Percentiles rank a stretch among this genome's conserved stretches.
These are phyloP conservation scores for Ustulina deusta DNA, from an alignment of 2,329 filamentous ascomycete genomes.

Conservation along the genomic window DNA sequence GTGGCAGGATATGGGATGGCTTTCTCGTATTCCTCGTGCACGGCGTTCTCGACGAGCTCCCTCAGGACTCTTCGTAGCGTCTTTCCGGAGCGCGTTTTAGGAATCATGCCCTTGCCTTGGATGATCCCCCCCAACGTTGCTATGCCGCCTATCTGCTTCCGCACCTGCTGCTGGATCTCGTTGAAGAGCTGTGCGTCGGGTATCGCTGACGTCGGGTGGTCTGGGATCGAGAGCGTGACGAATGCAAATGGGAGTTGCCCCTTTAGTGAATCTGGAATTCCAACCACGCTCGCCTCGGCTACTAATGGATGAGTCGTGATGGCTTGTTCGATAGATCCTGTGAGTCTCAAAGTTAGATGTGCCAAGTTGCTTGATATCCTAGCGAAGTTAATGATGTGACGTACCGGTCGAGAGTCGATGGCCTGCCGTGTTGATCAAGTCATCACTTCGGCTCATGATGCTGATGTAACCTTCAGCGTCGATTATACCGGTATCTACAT, in stretches of 20 bases:
- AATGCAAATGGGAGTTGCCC: conserved; percentile 94
- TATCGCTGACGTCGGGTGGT: conserved; percentile 64
- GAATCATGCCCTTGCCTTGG: conserved; percentile 86
- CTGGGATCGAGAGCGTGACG: conserved; percentile 66
- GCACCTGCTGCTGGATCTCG: conserved; percentile 80
- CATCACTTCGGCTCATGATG: conserved; percentile 77
- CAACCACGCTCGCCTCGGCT: conserved; percentile 87
- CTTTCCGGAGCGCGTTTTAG: conserved; percentile 93
- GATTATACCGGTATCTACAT: conserved; percentile 81
- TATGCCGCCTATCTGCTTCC: conserved; percentile 87
- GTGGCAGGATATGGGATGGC: conserved; percentile 82
- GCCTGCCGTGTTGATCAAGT: conserved; percentile 95
- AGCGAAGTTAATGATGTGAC: conserved; percentile 43
- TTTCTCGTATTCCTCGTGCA: conserved; percentile 77
- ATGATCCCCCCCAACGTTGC: conserved; percentile 88
- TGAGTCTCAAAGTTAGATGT: conserved; percentile 29
- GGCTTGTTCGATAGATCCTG: conserved; percentile 89
- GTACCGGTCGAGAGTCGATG: conserved; percentile 88
- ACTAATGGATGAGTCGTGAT: conserved; percentile 83
- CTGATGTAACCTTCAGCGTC: conserved; percentile 77
- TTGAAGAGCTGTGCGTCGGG: conserved; percentile 58
- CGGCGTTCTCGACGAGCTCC: conserved; percentile 85
- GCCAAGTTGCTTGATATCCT: not conserved
- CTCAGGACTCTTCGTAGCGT: conserved; percentile 84
- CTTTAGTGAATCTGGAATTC: conserved; percentile 86